Base-by-base conservation (phyloP, 2,329 filamentous ascomycete species). In the Ophiocordyceps australis region DNA sequence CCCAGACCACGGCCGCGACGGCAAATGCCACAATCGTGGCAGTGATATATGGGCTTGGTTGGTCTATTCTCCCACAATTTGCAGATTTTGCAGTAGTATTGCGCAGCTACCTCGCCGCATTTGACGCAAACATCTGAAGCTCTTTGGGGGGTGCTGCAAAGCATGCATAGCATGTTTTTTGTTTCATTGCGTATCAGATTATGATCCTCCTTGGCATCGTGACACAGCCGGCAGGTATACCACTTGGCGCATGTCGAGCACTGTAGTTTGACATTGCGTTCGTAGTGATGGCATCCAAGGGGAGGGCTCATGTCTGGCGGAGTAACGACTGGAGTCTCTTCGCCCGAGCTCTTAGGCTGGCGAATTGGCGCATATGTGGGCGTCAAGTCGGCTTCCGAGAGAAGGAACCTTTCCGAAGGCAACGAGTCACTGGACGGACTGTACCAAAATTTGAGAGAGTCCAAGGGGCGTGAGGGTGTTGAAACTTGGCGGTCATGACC, bases 21-120 rank as follows among this genome's bases (percentile, higher is more conserved):
- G 46, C 89, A 98, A 32, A 98, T 93, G 5, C 89, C 89, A 49
- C 89, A 98, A 42, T 95, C 89, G 41, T 74, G 68, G 49, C 89
- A 98, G 46, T 98, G 89, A 45, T 98, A 98, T 30, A 95, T 93
- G 35, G 75, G 77, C 48, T 91, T 94, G 36, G 72, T 74, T 28
- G 73, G 69, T 38, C 94, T 80, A 42, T 95, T 83, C 42, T 95
- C 86, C 89, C 89, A 98, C 2, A 98, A 62, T 52, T 94, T 94
- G 61, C 89, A 98, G 28, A 89, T 77, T 28, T 72, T 67, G 53
- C 89, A 98, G 46, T 91, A 98, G 49, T 95, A 95, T 42, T 77
- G 77, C 9, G 86, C 83, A 6, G 81, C 70, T 30, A 72, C 67
- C 37, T 73, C 70, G 12, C 74, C 76, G 45, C 89, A 98, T 29